Evolutionary conservation across 768 basidiomycete species (phyloP).

Genomic region (Hortiboletus campestris): DNA sequence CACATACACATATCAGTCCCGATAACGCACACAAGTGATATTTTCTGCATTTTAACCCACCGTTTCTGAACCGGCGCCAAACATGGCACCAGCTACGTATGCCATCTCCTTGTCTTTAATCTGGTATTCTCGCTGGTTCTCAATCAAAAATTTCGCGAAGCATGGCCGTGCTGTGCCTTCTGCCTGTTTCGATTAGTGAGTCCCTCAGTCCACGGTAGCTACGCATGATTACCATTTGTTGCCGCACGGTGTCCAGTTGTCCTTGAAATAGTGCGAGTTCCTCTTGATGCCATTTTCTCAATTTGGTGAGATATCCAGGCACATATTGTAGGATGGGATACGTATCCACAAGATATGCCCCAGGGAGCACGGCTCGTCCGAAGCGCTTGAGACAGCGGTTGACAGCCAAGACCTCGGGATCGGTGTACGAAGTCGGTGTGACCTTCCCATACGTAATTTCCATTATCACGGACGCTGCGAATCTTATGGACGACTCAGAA

Average conservation of each 20-base stretch:
- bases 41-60: not conserved
- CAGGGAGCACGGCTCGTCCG: not conserved
- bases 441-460: not conserved
- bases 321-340: conserved; percentile 6
- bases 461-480: conserved; percentile 5
- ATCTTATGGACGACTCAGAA: not conserved
- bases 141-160: conserved; percentile 1
- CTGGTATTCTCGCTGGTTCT: not conserved
- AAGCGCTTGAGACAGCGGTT: not conserved
- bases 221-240: not conserved
- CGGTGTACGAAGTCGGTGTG: conserved; percentile 6
- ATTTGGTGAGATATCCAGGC: conserved; percentile 3
- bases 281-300: conserved; percentile 6
- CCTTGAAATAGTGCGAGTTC: conserved; percentile 8
- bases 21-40: not conserved
- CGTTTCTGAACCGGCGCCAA: conserved; percentile 11
- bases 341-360: conserved; percentile 7
- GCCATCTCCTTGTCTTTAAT: not conserved
- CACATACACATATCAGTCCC: too few relatives aligned
- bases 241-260: conserved; percentile 2
- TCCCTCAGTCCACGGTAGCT: not conserved
- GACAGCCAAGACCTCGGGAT: conserved; percentile 5
- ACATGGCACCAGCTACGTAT: conserved; percentile 8
- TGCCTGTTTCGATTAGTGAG: not conserved
- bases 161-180: conserved; percentile 3